Conservation (phyloP, 192 early-diverging fungal genomes). For the Funneliformis geosporum region DNA sequence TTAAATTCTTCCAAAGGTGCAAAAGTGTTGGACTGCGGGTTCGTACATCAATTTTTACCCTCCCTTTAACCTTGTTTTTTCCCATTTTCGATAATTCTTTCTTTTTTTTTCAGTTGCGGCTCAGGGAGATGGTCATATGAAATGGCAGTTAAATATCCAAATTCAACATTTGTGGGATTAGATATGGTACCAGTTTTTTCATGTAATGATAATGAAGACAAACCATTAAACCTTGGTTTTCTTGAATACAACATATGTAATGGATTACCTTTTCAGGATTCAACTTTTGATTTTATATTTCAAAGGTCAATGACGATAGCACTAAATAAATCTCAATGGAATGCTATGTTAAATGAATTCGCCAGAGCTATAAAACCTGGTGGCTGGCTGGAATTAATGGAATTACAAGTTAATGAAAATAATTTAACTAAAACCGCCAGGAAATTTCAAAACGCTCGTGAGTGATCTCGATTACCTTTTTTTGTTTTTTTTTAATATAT, state of each 20-base stretch:
- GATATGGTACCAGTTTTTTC: slow-evolving; percentile 6
- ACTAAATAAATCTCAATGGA: neutral
- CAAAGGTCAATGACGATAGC: neutral
- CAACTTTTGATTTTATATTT: neutral
- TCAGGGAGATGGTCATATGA: neutral
- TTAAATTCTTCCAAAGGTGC: neutral
- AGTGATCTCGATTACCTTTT: neutral
- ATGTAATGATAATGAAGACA: neutral
- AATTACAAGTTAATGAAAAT: slow-evolving; percentile 29
- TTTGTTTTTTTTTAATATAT: neutral
- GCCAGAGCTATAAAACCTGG: slow-evolving; percentile 40
- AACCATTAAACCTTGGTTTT: neutral
- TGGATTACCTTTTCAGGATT: neutral
- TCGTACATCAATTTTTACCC: too few species aligned
- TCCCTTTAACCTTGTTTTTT: too few species aligned
- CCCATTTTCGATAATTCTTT: too few species aligned
- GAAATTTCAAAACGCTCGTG: neutral
- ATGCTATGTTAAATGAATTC: slow-evolving; percentile 21
- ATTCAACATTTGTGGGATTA: slow-evolving; percentile 19
- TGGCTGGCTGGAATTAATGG: slow-evolving; percentile 46
- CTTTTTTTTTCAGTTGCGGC: neutral
- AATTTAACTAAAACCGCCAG: neutral
- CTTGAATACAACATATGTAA: neutral
- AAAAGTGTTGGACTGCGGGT: neutral
- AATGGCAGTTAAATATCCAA: slow-evolving; percentile 12